Evolutionary conservation across 2,329 filamentous ascomycete genomes (phyloP).

Genomic region (Nakataea oryzae): DNA sequence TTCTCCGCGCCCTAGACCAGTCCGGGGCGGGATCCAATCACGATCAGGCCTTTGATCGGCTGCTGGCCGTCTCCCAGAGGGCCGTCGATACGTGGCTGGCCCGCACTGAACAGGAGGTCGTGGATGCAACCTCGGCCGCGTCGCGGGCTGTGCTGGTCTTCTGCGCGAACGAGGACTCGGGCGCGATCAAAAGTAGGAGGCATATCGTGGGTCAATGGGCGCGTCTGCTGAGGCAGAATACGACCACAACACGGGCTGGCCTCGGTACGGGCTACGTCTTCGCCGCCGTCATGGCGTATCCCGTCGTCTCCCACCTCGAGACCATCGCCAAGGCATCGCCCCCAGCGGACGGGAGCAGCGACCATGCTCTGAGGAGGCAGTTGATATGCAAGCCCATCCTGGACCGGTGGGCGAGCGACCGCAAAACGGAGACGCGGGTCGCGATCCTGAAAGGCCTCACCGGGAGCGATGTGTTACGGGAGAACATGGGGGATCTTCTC

Average conservation of each 20-base stretch:
- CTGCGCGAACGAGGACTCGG: constrained; percentile 23
- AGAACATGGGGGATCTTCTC: constrained; percentile 29
- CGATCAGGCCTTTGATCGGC: background rate
- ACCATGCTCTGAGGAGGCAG: background rate
- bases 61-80: background rate
- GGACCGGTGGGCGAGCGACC: constrained; percentile 40
- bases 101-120: constrained; percentile 37
- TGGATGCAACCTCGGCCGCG: constrained; percentile 38
- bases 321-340: background rate
- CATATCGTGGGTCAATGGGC: constrained; percentile 33
- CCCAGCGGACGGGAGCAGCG: too few relatives aligned
- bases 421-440: constrained; percentile 39
- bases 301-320: constrained; percentile 18
- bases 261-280: constrained; percentile 41
- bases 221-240: constrained; percentile 23
- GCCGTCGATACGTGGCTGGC: constrained; percentile 33
- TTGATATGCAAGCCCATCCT: constrained; percentile 34
- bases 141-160: constrained; percentile 39
- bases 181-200: constrained; percentile 13
- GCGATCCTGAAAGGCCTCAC: constrained; percentile 45
- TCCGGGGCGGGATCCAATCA: background rate
- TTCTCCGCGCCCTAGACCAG: background rate
- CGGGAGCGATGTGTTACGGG: constrained; percentile 31
- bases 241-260: constrained; percentile 20
- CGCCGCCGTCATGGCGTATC: constrained; percentile 39